Percentiles rank a stretch among this genome's conserved stretches.
phyloP scores from a whole-genome alignment of 192 early-diverging fungal species.

The Entomortierella lignicola region DNA sequence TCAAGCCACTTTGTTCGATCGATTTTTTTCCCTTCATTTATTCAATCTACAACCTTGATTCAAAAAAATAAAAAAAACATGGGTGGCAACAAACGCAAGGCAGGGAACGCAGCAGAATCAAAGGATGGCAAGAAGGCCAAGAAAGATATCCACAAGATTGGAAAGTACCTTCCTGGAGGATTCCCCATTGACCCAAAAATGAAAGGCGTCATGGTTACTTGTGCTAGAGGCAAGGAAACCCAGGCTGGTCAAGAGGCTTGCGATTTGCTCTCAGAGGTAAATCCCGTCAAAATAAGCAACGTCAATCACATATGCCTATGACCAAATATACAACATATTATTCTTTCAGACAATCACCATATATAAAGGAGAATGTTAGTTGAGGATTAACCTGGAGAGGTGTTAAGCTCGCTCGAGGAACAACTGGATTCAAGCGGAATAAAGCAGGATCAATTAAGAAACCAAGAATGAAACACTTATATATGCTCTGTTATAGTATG shows the following conservation, averaged over 20 bases:
- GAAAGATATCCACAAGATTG: slow-evolving; percentile 38
- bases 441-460: too few species aligned
- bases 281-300: background rate
- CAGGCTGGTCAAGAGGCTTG: slow-evolving; percentile 58
- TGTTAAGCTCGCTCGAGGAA: too few species aligned
- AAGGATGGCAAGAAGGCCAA: slow-evolving; percentile 40
- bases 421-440: too few species aligned
- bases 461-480: too few species aligned
- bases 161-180: slow-evolving; percentile 49
- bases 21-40: background rate
- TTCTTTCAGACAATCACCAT: too few species aligned
- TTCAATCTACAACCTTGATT: slow-evolving; percentile 27
- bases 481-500: slow-evolving; percentile 27
- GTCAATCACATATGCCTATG: background rate
- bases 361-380: too few species aligned
- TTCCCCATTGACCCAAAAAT: slow-evolving; percentile 60
- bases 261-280: slow-evolving; percentile 62
- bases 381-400: too few species aligned
- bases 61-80: background rate
- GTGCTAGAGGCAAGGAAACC: slow-evolving; percentile 56
- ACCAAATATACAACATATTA: too few species aligned
- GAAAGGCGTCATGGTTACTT: slow-evolving; percentile 64
- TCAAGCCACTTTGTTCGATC: slow-evolving; percentile 6
- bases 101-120: slow-evolving; percentile 16
- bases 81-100: slow-evolving; percentile 51